These are phyloP conservation scores for Lactifluus subvellereus DNA, from an alignment of 768 basidiomycete species.

Conservation along the genomic window DNA sequence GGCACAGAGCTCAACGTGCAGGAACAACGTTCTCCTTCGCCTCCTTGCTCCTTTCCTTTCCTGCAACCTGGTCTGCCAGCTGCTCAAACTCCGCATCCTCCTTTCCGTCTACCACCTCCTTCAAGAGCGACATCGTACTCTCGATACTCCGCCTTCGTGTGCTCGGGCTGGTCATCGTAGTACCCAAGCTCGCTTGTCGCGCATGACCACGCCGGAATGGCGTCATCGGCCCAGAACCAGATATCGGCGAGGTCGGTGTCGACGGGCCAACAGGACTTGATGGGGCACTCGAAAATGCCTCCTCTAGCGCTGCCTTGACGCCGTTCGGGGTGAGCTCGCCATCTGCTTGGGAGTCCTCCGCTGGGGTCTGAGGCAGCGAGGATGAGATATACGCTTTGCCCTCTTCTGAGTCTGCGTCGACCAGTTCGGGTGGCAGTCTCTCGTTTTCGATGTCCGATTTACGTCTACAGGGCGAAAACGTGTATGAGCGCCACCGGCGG, in stretches of 20 bases:
- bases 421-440: constrained; percentile 91
- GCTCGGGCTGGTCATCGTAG: constrained; percentile 92
- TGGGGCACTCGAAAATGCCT: constrained; percentile 28
- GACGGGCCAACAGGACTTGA: constrained; percentile 25
- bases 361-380: constrained; percentile 51
- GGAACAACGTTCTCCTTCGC: constrained; percentile 22
- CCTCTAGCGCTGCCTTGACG: constrained; percentile 31
- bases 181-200: constrained; percentile 81
- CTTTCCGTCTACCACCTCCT: constrained; percentile 84
- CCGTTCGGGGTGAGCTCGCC: constrained; percentile 30
- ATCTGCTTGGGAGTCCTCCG: constrained; percentile 34
- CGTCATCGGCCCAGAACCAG: constrained; percentile 27
- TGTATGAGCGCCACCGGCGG: not conserved
- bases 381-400: constrained; percentile 50
- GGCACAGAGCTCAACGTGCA: constrained; percentile 12
- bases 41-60: constrained; percentile 15
- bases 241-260: constrained; percentile 27
- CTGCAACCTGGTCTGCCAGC: constrained; percentile 27
- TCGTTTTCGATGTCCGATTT: constrained; percentile 99
- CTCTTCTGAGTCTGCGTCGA: constrained; percentile 72
- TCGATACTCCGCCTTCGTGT: constrained; percentile 88
- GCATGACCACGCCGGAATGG: constrained; percentile 68
- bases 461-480: constrained; percentile 45
- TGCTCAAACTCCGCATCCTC: constrained; percentile 34
- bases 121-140: constrained; percentile 92